phyloP scores from a whole-genome alignment of 345 rosid species.

The Litchi chinensis region DNA sequence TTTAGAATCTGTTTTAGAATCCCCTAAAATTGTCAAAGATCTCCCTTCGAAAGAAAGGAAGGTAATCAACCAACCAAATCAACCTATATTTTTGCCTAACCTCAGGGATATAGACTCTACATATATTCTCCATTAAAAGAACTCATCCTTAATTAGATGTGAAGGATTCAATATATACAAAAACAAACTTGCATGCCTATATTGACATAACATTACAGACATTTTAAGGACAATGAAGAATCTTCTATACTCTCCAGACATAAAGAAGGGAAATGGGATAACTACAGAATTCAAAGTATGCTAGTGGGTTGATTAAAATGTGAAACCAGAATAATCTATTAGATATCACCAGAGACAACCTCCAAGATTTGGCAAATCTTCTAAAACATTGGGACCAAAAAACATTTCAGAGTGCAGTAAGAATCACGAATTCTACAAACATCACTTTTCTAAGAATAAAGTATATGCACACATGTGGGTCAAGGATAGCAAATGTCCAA shows the following conservation, averaged over 20 bases:
- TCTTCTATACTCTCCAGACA: neutral
- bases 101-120: neutral
- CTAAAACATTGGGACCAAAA: slow-evolving; percentile 8
- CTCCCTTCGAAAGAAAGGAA: neutral
- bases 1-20: too few species aligned
- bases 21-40: neutral
- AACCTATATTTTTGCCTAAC: neutral
- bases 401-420: neutral
- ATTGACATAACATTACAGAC: neutral
- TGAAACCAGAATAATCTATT: slow-evolving; percentile 6
- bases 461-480: slow-evolving; percentile 22
- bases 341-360: slow-evolving; percentile 3
- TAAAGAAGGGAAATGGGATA: neutral
- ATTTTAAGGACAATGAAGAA: slow-evolving; percentile 4
- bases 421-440: slow-evolving; percentile 19
- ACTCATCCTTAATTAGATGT: neutral
- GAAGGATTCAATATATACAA: neutral
- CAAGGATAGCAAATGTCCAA: slow-evolving; percentile 21
- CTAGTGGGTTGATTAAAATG: neutral
- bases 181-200: neutral
- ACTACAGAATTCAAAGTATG: neutral
- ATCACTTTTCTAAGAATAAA: slow-evolving; percentile 18
- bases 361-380: slow-evolving; percentile 10
- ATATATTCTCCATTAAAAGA: too few species aligned
- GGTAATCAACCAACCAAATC: neutral